phyloP scores from a whole-genome alignment of 768 basidiomycete genomes.

The Saitozyma sp. region DNA sequence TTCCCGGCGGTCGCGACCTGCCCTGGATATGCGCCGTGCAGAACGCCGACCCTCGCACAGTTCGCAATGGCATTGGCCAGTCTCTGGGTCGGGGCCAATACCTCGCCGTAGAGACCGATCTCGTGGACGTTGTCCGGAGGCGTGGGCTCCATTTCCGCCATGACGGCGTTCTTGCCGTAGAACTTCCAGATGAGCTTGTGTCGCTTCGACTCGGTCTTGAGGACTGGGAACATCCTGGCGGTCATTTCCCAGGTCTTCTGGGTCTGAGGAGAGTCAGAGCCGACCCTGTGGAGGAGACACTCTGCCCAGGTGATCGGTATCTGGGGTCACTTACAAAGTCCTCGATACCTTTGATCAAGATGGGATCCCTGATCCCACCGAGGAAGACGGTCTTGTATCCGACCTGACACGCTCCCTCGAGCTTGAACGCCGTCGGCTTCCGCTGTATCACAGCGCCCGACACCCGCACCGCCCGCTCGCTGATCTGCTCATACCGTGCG shows the following conservation, averaged over 20 bases:
- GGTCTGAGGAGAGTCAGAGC: not conserved
- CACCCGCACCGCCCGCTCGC: constrained; percentile 5
- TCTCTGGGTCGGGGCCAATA: constrained; percentile 1
- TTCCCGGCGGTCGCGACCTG: constrained; percentile 11
- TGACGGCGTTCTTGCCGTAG: constrained; percentile 14
- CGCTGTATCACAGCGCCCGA: constrained; percentile 10
- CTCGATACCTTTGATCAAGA: constrained; percentile 16
- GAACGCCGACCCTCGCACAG: constrained; percentile 1
- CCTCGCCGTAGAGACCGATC: constrained; percentile 5
- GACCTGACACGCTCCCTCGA: constrained; percentile 16
- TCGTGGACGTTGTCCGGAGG: not conserved
- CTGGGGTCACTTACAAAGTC: not conserved
- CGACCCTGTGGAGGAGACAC: not conserved
- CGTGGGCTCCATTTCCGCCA: constrained; percentile 6
- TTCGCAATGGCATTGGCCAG: constrained; percentile 4
- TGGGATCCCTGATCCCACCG: constrained; percentile 21
- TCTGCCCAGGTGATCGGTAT: too few species aligned
- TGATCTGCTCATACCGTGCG: constrained; percentile 5
- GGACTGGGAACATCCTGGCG: not conserved
- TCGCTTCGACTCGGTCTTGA: constrained; percentile 2
- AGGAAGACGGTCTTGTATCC: constrained; percentile 16
- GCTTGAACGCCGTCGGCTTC: constrained; percentile 12
- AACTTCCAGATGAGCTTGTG: constrained; percentile 5
- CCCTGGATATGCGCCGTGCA: constrained; percentile 8
- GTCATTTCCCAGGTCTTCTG: not conserved